A percentile compares a stretch with the other conserved stretches of the same genome.
phyloP scores from a whole-genome alignment of 2,329 filamentous ascomycete species.

The Hypoxylon sp. region DNA sequence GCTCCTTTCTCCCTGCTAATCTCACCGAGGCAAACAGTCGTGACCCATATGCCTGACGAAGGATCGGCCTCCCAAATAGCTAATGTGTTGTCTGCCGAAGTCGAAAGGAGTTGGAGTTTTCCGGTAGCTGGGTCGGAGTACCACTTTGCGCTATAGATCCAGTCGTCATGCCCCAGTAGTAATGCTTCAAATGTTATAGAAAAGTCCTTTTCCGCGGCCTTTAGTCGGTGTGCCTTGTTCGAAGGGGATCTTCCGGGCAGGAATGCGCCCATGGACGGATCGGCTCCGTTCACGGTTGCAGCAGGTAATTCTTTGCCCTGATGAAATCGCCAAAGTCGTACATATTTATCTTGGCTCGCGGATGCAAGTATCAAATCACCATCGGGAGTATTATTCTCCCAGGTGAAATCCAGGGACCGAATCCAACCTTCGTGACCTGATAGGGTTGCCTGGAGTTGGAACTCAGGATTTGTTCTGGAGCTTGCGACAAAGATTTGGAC shows the following conservation, averaged over 20 bases:
- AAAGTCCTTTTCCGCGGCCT: constrained; percentile 68
- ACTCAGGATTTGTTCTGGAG: constrained; percentile 55
- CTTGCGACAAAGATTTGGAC: constrained; percentile 80
- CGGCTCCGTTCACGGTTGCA: constrained; percentile 60
- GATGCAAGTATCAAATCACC: constrained; percentile 86
- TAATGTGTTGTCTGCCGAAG: constrained; percentile 94
- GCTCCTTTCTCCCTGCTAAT: constrained; percentile 95
- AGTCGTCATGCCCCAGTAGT: constrained; percentile 94
- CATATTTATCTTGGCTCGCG: constrained; percentile 96
- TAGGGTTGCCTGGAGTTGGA: constrained; percentile 78
- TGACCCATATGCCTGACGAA: constrained; percentile 89
- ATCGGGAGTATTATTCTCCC: constrained; percentile 61
- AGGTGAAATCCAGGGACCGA: constrained; percentile 80
- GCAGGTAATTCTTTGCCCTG: constrained; percentile 71
- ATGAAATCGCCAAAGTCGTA: constrained; percentile 90
- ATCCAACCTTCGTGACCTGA: constrained; percentile 96
- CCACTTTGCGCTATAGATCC: constrained; percentile 93
- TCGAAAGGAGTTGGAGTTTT: constrained; percentile 79
- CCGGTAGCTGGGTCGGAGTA: constrained; percentile 57
- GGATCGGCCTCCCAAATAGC: constrained; percentile 91
- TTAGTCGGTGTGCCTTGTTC: constrained; percentile 87
- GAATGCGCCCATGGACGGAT: constrained; percentile 66
- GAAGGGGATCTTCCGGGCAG: constrained; percentile 76
- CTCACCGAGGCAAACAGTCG: constrained; percentile 84
- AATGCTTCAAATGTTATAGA: constrained; percentile 93